phyloP scores from a whole-genome alignment of 2,329 filamentous ascomycete species.

The Exophiala aquamarina region DNA sequence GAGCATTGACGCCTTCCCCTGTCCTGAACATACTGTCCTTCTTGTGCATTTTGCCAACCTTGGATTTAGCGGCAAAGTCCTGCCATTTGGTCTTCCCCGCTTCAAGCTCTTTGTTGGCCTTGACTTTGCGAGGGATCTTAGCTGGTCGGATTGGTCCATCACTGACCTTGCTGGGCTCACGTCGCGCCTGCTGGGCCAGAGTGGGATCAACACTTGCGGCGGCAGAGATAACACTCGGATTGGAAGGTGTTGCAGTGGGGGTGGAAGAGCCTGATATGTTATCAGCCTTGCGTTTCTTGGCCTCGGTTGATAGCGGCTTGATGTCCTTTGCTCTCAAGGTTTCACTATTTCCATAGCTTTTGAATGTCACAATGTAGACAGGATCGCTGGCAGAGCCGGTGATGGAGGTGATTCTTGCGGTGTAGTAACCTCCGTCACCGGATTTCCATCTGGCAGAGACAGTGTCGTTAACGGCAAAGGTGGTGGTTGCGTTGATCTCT shows the following conservation, averaged over 20 bases:
- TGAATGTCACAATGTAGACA: constrained; percentile 93
- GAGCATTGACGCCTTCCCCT: constrained; percentile 77
- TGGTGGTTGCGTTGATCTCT: constrained; percentile 40
- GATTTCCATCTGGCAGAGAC: constrained; percentile 89
- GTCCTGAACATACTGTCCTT: constrained; percentile 98
- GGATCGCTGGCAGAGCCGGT: constrained; percentile 89
- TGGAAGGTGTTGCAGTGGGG: constrained; percentile 40
- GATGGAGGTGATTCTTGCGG: constrained; percentile 87
- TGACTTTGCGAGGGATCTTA: constrained; percentile 74
- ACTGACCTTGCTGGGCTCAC: constrained; percentile 63
- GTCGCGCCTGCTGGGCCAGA: constrained; percentile 62
- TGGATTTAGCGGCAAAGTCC: constrained; percentile 77
- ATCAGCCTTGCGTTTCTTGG: constrained; percentile 84
- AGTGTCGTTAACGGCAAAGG: constrained; percentile 83
- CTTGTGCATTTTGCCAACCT: constrained; percentile 64
- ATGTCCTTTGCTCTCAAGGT: constrained; percentile 81
- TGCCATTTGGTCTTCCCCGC: constrained; percentile 92
- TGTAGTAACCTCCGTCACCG: constrained; percentile 87
- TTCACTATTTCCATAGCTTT: constrained; percentile 78
- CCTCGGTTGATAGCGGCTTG: constrained; percentile 69
- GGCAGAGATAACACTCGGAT: constrained; percentile 62
- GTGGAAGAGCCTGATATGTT: constrained; percentile 59
- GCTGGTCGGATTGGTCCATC: constrained; percentile 59
- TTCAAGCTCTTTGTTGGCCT: constrained; percentile 89
- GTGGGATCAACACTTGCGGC: constrained; percentile 67